Conservation (phyloP, 768 basidiomycete genomes). For the Cyclocybe aegerita region DNA sequence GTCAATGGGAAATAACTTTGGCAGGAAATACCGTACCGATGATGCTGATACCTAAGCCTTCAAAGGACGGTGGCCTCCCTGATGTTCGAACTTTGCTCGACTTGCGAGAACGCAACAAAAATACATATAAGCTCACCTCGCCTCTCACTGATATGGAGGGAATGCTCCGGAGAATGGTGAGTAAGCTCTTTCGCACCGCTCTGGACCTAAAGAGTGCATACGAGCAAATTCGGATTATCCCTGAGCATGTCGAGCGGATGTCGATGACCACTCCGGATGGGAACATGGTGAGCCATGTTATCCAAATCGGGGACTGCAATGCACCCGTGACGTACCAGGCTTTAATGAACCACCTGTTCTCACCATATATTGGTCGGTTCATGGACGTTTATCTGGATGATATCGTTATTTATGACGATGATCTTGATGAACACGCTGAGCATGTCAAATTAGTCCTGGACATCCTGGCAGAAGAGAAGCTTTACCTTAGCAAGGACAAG, state of each 20-base stretch:
- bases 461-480: slow-evolving; percentile 27
- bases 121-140: slow-evolving; percentile 33
- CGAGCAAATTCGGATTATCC: slow-evolving; percentile 34
- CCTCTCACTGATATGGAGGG: slow-evolving; percentile 42
- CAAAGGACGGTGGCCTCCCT: slow-evolving; percentile 13
- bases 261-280: slow-evolving; percentile 37
- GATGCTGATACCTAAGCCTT: slow-evolving; percentile 30
- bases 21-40: slow-evolving; percentile 34
- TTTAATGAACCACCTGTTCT: slow-evolving; percentile 39
- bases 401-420: slow-evolving; percentile 41
- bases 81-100: slow-evolving; percentile 34
- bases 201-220: slow-evolving; percentile 41
- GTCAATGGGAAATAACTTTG: slow-evolving; percentile 27
- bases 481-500: slow-evolving; percentile 36
- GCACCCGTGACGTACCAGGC: slow-evolving; percentile 40
- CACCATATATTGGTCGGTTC: slow-evolving; percentile 28
- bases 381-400: slow-evolving; percentile 42
- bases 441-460: slow-evolving; percentile 31
- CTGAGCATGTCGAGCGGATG: slow-evolving; percentile 20
- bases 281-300: slow-evolving; percentile 38
- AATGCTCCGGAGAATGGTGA: slow-evolving; percentile 31
- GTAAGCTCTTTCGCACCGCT: slow-evolving; percentile 24
- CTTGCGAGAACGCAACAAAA: slow-evolving; percentile 33
- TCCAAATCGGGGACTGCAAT: slow-evolving; percentile 30
- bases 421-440: slow-evolving; percentile 30